Percentiles rank a stretch among this genome's conserved stretches.
These are phyloP conservation scores for Phaeosphaeria sp. DNA, from an alignment of 2,329 filamentous ascomycete genomes.

Conservation along the genomic window DNA sequence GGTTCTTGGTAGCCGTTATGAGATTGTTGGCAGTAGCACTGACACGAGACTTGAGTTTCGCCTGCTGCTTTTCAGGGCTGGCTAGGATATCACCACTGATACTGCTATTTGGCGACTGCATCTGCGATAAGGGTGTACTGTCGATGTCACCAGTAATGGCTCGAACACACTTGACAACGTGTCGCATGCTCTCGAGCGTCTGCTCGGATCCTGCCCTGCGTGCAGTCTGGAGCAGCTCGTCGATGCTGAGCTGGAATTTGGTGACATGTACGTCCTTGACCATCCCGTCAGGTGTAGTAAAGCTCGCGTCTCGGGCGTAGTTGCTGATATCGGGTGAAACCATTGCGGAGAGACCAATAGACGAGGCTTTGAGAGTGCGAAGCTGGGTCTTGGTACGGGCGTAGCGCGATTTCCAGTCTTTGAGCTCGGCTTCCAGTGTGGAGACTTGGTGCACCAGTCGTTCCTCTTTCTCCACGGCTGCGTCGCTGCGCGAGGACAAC, in stretches of 20 bases:
- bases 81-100: conserved; percentile 39
- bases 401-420: conserved; percentile 90
- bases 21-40: conserved; percentile 95
- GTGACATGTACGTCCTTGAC: conserved; percentile 93
- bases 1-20: conserved; percentile 94
- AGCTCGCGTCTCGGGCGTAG: conserved; percentile 69
- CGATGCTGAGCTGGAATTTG: conserved; percentile 92
- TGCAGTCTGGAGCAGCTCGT: conserved; percentile 83
- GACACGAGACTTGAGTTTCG: conserved; percentile 79
- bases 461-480: conserved; percentile 82
- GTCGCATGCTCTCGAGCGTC: conserved; percentile 86
- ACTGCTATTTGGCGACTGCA: conserved; percentile 46
- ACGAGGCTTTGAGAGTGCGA: conserved; percentile 79
- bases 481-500: conserved; percentile 79
- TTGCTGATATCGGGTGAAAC: conserved; percentile 66
- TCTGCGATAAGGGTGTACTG: conserved; percentile 56
- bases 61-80: conserved; percentile 59
- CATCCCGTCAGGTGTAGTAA: conserved; percentile 74
- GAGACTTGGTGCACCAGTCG: conserved; percentile 77
- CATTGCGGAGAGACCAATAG: conserved; percentile 74
- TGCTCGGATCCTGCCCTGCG: conserved; percentile 75
- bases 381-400: conserved; percentile 87
- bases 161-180: conserved; percentile 81
- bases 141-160: conserved; percentile 83
- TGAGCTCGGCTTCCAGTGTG: conserved; percentile 80